phyloP scores from a whole-genome alignment of 768 basidiomycete species.

The Hericium rajendrae region DNA sequence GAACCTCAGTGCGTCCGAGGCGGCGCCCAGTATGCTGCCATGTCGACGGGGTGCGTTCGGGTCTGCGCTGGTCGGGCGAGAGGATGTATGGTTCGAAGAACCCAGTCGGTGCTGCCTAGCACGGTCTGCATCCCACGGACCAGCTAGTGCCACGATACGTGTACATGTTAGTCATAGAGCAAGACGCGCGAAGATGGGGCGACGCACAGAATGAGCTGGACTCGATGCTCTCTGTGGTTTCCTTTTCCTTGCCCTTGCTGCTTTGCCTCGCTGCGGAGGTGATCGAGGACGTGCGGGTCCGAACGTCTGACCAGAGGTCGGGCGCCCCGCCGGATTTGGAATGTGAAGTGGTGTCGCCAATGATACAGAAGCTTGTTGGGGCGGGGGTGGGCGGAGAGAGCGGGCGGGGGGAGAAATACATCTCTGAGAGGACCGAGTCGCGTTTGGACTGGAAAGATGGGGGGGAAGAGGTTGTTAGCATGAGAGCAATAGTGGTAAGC shows the following conservation, averaged over 20 bases:
- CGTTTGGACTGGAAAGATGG: background rate
- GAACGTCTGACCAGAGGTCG: background rate
- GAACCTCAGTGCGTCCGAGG: constrained; percentile 17
- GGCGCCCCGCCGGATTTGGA: background rate
- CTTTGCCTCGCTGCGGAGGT: background rate
- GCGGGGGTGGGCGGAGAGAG: background rate
- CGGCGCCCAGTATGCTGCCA: constrained; percentile 17
- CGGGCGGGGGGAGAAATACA: background rate
- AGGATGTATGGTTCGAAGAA: background rate
- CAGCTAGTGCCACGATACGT: background rate
- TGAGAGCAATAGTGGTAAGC: background rate
- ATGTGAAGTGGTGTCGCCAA: background rate
- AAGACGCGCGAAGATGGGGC: background rate
- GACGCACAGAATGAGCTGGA: constrained; percentile 8
- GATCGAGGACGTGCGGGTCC: constrained; percentile 10
- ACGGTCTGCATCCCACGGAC: constrained; percentile 4
- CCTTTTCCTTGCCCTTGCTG: constrained; percentile 12
- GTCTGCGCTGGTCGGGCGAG: constrained; percentile 8
- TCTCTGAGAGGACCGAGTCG: background rate
- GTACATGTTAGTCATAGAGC: constrained; percentile 1
- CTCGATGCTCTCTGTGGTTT: constrained; percentile 7
- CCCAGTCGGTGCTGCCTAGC: constrained; percentile 1
- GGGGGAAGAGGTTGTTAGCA: background rate
- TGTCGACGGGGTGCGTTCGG: constrained; percentile 5
- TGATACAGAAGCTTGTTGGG: background rate